Evolutionary conservation across 768 basidiomycete genomes (phyloP).

Genomic region (Daedalea quercina): DNA sequence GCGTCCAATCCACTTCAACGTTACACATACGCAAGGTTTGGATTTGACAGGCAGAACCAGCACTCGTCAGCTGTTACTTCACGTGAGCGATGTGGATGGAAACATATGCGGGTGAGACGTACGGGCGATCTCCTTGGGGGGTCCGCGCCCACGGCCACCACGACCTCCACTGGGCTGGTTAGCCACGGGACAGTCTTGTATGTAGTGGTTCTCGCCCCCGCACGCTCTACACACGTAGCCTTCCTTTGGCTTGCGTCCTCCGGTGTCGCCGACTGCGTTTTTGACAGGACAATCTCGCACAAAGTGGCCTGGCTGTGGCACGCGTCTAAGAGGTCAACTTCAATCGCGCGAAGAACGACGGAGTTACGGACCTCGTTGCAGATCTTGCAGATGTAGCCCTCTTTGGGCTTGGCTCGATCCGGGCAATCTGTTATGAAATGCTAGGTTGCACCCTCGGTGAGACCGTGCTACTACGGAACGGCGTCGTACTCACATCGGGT

Average conservation of each 20-base stretch:
- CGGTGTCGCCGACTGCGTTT: constrained; percentile 74
- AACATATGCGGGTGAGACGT: constrained; percentile 22
- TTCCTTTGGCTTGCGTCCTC: constrained; percentile 72
- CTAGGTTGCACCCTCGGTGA: constrained; percentile 27
- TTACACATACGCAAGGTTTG: constrained; percentile 68
- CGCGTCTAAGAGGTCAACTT: constrained; percentile 2
- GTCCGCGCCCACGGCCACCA: constrained; percentile 36
- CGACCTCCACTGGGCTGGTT: constrained; percentile 37
- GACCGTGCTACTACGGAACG: background rate
- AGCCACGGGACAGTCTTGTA: constrained; percentile 79
- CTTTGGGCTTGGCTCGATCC: constrained; percentile 67
- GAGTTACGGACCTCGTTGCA: constrained; percentile 54
- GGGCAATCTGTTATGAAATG: constrained; percentile 77
- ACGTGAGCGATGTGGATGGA: background rate
- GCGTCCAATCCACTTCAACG: background rate
- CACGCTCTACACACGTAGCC: constrained; percentile 92
- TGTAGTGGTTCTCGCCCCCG: constrained; percentile 77
- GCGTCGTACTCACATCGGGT: constrained; percentile 45
- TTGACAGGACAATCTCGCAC: constrained; percentile 85
- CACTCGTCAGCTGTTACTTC: constrained; percentile 72
- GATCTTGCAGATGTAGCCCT: constrained; percentile 82
- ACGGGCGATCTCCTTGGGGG: constrained; percentile 78
- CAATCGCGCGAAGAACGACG: background rate
- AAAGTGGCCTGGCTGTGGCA: constrained; percentile 70
- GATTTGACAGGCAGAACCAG: constrained; percentile 98